Evolutionary conservation across 164 flowering plant species (phyloP), one percentile per base, ranked within the genome.

Genomic region (Nymphaea thermarum): DNA sequence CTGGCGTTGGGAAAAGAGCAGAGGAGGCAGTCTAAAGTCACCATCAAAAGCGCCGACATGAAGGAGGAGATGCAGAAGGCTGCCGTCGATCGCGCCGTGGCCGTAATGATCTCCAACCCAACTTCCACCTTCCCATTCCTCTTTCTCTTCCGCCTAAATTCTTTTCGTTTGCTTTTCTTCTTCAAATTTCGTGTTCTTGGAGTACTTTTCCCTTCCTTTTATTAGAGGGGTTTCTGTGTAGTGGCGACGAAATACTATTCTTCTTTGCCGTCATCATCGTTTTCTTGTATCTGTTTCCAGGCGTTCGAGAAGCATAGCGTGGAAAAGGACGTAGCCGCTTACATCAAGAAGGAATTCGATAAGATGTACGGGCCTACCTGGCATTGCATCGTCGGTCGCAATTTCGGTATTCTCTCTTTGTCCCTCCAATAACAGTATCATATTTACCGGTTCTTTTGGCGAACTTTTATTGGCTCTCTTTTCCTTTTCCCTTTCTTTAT

Each of bases 301-400:
- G 99, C 97, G 25, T 85, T 90, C 80, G 97, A 95, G 86, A 89
- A 85, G 81, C 69, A 80, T 74, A 74, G 65, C 70, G 96, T 95
- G 42, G 99, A 95, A 86, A 95, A 95, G 75, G 96, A 95, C 72
- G 87, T 92, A 0, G 99, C 99, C 0, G 99, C 92, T 87, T 70
- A 78, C 66, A 90, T 95, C 44, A 92, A 95, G 87, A 95, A 95
- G 84, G 96, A 87, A 77, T 90, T 95, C 71, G 99, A 95, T 74
- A 84, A 80, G 86, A 90, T 82, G 78, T 87, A 92, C 61, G 99
- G 99, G 3, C 87, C 94, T 15, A 92, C 99, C 70, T 95, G 98
- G 98, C 99, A 95, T 83, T 95, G 99, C 78, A 95, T 95, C 59
- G 99, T 95, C 25, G 99, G 99, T 65, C 89, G 93, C 77, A 95